Base-by-base conservation (phyloP, 2,329 filamentous ascomycete species). In the Ascochyta koolunga region DNA sequence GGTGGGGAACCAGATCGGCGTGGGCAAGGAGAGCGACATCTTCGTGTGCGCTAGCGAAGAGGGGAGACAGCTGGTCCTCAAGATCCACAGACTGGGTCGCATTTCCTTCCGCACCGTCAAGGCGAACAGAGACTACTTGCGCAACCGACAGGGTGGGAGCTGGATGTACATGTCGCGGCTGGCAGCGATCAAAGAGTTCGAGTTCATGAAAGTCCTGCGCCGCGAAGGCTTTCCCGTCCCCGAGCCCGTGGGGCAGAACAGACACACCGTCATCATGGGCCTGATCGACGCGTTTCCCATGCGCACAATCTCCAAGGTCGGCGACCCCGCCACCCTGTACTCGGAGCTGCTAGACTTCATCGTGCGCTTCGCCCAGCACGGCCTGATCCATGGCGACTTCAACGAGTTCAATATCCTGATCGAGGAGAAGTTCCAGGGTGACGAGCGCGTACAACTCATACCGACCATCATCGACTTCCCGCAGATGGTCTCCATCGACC, bases 351-450 rank as follows among this genome's bases (percentile, higher is more conserved):
- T 99, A 69, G 83, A 86, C 36, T 84, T 97, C 65, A 91, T 99
- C 50, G 80, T 99, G 37, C 85, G 87, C 24, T 82, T 99, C 35
- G 93, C 95, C 5, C 86, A 86, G 58, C 87, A 93, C 64, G 95
- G 95, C 6, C 80, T 99, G 41, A 99, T 99, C 58, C 95, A 99
- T 72, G 95, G 95, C 58, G 95, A 99, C 73, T 99, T 96, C 80
- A 99, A 99, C 79, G 96, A 99, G 76, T 99, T 99, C 82, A 99
- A 99, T 74, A 93, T 99, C 60, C 80, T 99, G 29, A 87, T 99
- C 72, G 91, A 95, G 71, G 93, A 98, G 73, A 85, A 81, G 41
- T 51, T 61, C 5, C 60, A 66, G 16, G 58, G 53, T 22, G 66
- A 71, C 13, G 71, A 70, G 38, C 59, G 65, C 13, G 49, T 89